A percentile compares a stretch with the other conserved stretches of the same genome.
Conservation (phyloP, 441 rosid genomes). For the Jatropha podagrica region DNA sequence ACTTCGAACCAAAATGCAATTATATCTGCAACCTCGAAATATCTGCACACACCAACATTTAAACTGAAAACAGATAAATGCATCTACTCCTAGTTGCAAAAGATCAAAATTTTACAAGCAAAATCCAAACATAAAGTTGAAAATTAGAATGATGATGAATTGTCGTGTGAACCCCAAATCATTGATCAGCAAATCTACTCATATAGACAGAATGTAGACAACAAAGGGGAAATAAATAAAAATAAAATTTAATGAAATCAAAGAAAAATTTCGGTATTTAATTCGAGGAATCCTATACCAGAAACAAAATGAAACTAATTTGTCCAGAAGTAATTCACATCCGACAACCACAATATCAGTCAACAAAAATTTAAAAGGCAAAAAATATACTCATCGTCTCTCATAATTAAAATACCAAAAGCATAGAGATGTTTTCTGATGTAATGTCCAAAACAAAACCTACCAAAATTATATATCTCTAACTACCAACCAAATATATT, state of each 20-base stretch:
- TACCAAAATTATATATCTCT: not conserved
- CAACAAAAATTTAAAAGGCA: not conserved
- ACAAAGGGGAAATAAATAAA: too few species aligned
- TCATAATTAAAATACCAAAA: slow-evolving; percentile 2
- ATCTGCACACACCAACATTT: not conserved
- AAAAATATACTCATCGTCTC: not conserved
- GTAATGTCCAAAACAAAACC: not conserved
- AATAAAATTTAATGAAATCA: not conserved
- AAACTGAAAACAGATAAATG: not conserved
- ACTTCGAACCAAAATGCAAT: not conserved
- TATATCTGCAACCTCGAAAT: not conserved
- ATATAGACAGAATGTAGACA: not conserved
- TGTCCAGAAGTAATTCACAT: not conserved
- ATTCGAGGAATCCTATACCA: not conserved
- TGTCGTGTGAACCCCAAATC: not conserved
- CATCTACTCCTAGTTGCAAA: not conserved
- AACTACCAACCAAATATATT: too few species aligned
- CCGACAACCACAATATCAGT: not conserved
- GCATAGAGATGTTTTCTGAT: not conserved
- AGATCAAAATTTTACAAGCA: not conserved
- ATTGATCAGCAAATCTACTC: not conserved
- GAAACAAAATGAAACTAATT: not conserved
- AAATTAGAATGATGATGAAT: not conserved
- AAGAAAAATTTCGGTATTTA: slow-evolving; percentile 12
- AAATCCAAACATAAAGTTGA: not conserved